Evolutionary conservation across 1,284 basidiomycete species (phyloP).

Genomic region (Cryptococcus depauperatus): DNA sequence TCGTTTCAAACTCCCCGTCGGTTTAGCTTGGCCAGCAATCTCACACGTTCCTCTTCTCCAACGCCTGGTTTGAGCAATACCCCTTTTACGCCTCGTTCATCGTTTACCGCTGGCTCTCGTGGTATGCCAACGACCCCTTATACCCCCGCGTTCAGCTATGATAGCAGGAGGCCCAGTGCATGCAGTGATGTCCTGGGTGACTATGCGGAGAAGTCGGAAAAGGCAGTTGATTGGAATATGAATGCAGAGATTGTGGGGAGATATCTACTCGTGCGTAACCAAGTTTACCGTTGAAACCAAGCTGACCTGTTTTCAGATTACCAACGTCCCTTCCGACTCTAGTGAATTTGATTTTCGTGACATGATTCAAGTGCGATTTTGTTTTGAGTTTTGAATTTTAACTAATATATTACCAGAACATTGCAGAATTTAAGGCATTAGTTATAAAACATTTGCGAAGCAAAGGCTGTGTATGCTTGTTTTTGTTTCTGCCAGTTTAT

Average conservation of each 20-base stretch:
- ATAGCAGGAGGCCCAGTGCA: not conserved
- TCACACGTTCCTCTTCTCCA: not conserved
- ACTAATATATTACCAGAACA: conserved; percentile 9
- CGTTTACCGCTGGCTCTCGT: conserved; percentile 1
- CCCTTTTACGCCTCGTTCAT: conserved; percentile 9
- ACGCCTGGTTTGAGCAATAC: conserved; percentile 8
- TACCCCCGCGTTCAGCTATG: not conserved
- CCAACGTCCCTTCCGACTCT: conserved; percentile 18
- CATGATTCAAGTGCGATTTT: conserved; percentile 19
- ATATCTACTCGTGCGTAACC: conserved; percentile 23
- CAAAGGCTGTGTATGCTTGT: conserved; percentile 24
- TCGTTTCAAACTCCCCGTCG: conserved; percentile 6
- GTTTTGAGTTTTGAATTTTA: not conserved
- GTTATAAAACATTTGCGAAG: conserved; percentile 23
- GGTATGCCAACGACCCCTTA: conserved; percentile 8
- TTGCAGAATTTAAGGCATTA: conserved; percentile 27
- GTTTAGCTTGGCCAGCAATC: not conserved
- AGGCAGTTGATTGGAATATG: not conserved
- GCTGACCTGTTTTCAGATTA: conserved; percentile 14
- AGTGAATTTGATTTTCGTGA: conserved; percentile 15
- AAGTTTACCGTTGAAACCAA: no score
- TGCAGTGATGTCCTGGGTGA: not conserved
- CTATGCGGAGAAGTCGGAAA: not conserved
- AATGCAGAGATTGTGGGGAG: conserved; percentile 17
- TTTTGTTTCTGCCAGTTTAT: not conserved